A percentile compares a stretch with the other conserved stretches of the same genome.
phyloP scores from a whole-genome alignment of 352 stramenopile species.

The Phytophthora pistaciae region DNA sequence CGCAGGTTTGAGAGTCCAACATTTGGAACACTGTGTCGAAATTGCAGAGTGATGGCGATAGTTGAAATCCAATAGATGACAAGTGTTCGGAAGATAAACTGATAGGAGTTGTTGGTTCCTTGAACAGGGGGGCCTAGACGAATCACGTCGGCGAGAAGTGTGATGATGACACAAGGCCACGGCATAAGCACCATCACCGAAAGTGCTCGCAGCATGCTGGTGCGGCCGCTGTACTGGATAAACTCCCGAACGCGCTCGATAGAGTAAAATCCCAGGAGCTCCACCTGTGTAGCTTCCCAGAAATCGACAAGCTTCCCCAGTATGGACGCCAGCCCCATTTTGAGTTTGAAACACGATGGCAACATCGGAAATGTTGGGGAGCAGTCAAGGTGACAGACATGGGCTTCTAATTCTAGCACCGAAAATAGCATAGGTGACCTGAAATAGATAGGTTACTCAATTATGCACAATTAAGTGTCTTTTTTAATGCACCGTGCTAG shows the following conservation, averaged over 20 bases:
- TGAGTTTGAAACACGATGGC: not conserved
- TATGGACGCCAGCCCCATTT: not conserved
- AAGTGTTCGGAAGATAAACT: constrained; percentile 22
- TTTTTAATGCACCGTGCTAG: too few relatives aligned
- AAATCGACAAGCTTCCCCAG: not conserved
- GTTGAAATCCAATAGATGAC: constrained; percentile 19
- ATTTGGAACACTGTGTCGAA: constrained; percentile 29
- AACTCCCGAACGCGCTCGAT: constrained; percentile 9
- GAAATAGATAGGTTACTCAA: too few relatives aligned
- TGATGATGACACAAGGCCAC: constrained; percentile 16
- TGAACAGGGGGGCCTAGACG: not conserved
- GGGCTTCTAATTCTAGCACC: too few relatives aligned
- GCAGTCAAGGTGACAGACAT: not conserved
- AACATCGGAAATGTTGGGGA: not conserved
- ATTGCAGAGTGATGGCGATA: constrained; percentile 16
- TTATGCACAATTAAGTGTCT: too few relatives aligned
- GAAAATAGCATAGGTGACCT: too few relatives aligned
- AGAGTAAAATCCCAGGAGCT: constrained; percentile 20
- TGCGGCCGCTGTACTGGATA: not conserved
- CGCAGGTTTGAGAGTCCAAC: not conserved
- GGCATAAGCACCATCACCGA: constrained; percentile 11
- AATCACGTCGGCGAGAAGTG: constrained; percentile 21
- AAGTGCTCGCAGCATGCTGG: not conserved
- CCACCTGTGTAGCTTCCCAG: not conserved
- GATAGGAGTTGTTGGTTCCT: constrained; percentile 1